Evolutionary conservation across 805 yeast genomes (phyloP), one percentile per base, ranked within the genome.

Genomic region (Nakazawaea wyomingensis): DNA sequence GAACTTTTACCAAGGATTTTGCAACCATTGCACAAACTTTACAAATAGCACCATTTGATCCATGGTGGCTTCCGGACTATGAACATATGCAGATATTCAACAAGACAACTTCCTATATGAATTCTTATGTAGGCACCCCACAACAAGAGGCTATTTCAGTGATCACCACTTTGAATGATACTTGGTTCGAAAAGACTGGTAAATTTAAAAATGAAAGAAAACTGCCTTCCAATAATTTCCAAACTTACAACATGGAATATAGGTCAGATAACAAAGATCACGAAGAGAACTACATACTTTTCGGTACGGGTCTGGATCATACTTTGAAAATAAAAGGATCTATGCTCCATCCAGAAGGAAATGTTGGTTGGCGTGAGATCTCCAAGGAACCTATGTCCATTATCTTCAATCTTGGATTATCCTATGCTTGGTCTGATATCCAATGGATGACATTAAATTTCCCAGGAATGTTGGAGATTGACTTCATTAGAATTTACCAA

Each of bases 331-430:
- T 66, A 4, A 48, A 54, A 13, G 64, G 66, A 5, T 55, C 56
- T 36, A 59, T 69, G 0, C 48, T 67, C 17, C 69, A 64, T 35
- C 73, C 73, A 9, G 63, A 62, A 29, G 68, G 66, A 9, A 60
- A 88, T 58, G 66, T 88, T 47, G 88, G 79, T 26, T 76, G 81
- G 80, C 77, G 96, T 57, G 61, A 71, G 44, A 72, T 88, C n/a
- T 72, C 89, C 26, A 78, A 80, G 57, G 96, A 87, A 56, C 96
- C 96, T 47, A 85, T 88, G 95, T 71, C 89, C 1, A 67, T 88
- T 19, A 66, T 87, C 46, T 59, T 88, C 68, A 88, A 88, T 60
- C 65, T 88, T 64, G 96, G 95, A 64, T 61, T 88, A 33, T 86
- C 95, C 13, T 80, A 64, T 34, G 41, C 66, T 19, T 70, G 75